Base-by-base conservation (phyloP, 495 filamentous ascomycete species). In the Penicillium coffeae region DNA sequence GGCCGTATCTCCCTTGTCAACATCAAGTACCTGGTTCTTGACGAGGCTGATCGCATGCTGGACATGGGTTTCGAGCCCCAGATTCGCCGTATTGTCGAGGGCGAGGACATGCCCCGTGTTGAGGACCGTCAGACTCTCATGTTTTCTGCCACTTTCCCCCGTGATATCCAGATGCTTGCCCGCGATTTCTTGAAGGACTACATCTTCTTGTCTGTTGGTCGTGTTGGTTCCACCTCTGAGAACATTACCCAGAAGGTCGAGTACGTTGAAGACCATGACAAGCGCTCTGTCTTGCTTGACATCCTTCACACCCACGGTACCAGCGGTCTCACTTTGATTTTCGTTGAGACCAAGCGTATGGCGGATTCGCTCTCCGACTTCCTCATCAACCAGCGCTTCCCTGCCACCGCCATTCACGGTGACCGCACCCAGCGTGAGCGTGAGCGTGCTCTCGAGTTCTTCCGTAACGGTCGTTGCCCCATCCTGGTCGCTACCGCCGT, bases 1-100 rank as follows among this genome's bases (percentile, higher is more conserved):
- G 93, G 94, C 55, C 91, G 93, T 65, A 96, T 98, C 68, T 96
- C 92, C 10, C 83, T 96, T 32, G 77, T 82, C 54, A 96, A 93
- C 75, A 96, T 97, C 82, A 96, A 96, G 74, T 98, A 96, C 63
- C 78, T 98, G n/a, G 88, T 98, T 55, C 87, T 98, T 32, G 93
- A 98, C 59, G 93, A 98, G 79, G 93, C 93, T 69, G 93, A 98
- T 76, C 94, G 94, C 69, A 97, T 98, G 93, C 75, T 98, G 80
- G 93, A 98, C 77, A 97, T 98, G 93, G 93, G 93, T 87, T 98
- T 98, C 79, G 93, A 98, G 78, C 93, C 93, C 59, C 93, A 98
- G 72, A 96, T 98, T 67, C 91, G 93, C 55, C 87, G 93, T 56
- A 97, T 98, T 58, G 91, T 98, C 19, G 91, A 98, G 71, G 89